Conservation (phyloP, 108 stramenopile species). For the Nannochloropsis oceanica region DNA sequence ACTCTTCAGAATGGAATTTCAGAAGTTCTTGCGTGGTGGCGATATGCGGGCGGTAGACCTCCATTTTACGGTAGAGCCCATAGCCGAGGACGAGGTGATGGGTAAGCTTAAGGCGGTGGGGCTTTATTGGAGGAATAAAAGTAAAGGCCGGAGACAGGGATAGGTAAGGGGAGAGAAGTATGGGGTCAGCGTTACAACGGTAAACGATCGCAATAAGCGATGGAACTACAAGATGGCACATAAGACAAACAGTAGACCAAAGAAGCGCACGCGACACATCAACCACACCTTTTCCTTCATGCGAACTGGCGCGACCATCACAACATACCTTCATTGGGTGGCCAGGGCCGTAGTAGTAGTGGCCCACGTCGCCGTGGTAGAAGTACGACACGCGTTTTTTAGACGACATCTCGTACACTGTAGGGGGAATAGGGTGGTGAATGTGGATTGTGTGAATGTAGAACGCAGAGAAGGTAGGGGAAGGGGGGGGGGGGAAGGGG, state of each 20-base stretch:
- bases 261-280: too few species aligned
- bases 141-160: neutral
- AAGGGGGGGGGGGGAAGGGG: neutral
- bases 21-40: conserved; percentile 75
- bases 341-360: conserved; percentile 96
- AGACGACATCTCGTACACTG: neutral
- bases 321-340: conserved; percentile 91
- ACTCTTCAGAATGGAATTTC: conserved; percentile 87
- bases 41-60: conserved; percentile 86
- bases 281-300: too few species aligned
- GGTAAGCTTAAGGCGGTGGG: conserved; percentile 85
- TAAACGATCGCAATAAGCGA: neutral
- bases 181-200: neutral
- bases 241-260: too few species aligned
- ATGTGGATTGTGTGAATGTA: too few species aligned
- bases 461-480: too few species aligned
- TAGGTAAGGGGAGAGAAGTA: neutral
- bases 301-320: neutral
- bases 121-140: neutral
- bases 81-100: conserved; percentile 91
- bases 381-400: conserved; percentile 86
- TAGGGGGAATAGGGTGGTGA: neutral
- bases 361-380: conserved; percentile 79
- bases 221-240: too few species aligned
- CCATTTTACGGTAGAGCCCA: conserved; percentile 92